Conservation (phyloP, 1,139 yeast species). For the Debaryomyces fabryi region DNA sequence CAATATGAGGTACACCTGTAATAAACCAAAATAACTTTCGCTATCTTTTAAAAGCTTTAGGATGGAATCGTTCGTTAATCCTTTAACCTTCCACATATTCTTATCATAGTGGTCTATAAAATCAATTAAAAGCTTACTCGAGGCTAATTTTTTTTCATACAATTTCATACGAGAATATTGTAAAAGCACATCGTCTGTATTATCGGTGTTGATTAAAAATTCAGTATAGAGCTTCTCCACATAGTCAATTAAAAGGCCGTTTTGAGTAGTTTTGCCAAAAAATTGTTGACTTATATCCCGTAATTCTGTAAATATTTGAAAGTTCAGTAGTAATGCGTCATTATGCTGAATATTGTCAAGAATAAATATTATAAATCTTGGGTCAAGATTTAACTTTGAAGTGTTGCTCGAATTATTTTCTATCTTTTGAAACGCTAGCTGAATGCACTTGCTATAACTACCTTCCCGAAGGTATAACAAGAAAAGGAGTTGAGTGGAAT, state of each 20-base stretch:
- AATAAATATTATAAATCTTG: conserved; percentile 18
- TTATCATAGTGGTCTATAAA: conserved; percentile 5
- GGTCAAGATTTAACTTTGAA: conserved; percentile 16
- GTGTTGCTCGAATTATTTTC: conserved; percentile 10
- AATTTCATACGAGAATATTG: neutral
- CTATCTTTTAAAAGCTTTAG: conserved; percentile 8
- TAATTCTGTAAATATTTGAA: conserved; percentile 9
- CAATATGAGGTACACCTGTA: conserved; percentile 12
- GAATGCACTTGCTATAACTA: conserved; percentile 12
- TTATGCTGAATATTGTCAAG: conserved; percentile 4
- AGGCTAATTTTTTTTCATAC: neutral
- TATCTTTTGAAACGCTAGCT: conserved; percentile 16
- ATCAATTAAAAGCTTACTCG: neutral
- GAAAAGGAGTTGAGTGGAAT: conserved; percentile 15
- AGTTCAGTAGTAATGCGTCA: neutral
- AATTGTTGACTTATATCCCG: conserved; percentile 4
- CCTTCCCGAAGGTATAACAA: conserved; percentile 12
- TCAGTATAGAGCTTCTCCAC: neutral
- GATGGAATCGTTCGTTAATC: neutral
- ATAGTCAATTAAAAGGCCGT: neutral
- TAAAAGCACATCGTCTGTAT: neutral
- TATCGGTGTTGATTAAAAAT: neutral
- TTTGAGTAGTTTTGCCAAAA: neutral
- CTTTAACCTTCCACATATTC: conserved; percentile 5
- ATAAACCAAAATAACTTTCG: conserved; percentile 10